These are phyloP conservation scores for Hygrophila difformis DNA, from an alignment of 257 asterid species.

Conservation along the genomic window DNA sequence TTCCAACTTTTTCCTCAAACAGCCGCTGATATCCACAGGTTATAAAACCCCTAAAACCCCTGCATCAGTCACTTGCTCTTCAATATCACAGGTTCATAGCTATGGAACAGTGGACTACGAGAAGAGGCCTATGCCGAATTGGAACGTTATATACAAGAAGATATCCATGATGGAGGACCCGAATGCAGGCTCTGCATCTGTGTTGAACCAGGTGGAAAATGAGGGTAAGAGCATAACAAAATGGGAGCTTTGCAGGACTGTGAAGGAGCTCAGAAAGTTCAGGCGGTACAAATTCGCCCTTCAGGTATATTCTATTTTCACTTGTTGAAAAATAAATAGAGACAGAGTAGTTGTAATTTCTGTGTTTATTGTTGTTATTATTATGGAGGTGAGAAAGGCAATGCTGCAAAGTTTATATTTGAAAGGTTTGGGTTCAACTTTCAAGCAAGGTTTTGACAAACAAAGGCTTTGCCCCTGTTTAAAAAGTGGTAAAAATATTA, in stretches of 20 bases:
- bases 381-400: no score
- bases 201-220: conserved; percentile 65
- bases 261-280: conserved; percentile 82
- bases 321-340: not conserved
- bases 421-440: no score
- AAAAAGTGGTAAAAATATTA: no score
- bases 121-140: conserved; percentile 41
- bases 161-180: conserved; percentile 44
- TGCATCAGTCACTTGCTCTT: conserved; percentile 35
- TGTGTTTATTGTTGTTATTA: not conserved
- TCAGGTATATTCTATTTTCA: conserved; percentile 36
- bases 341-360: not conserved
- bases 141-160: conserved; percentile 59
- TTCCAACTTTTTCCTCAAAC: conserved; percentile 25
- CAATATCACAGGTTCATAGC: conserved; percentile 44
- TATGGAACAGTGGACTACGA: conserved; percentile 61
- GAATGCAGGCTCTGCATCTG: conserved; percentile 41
- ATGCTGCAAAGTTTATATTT: no score
- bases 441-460: no score
- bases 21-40: conserved; percentile 16
- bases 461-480: no score
- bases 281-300: conserved; percentile 67
- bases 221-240: conserved; percentile 50
- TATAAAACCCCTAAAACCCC: conserved; percentile 23
- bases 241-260: conserved; percentile 71